A percentile compares a stretch with the other conserved stretches of the same genome.
Evolutionary conservation across 192 early-diverging fungal species (phyloP).

Genomic region (Diversispora epigaea): DNA sequence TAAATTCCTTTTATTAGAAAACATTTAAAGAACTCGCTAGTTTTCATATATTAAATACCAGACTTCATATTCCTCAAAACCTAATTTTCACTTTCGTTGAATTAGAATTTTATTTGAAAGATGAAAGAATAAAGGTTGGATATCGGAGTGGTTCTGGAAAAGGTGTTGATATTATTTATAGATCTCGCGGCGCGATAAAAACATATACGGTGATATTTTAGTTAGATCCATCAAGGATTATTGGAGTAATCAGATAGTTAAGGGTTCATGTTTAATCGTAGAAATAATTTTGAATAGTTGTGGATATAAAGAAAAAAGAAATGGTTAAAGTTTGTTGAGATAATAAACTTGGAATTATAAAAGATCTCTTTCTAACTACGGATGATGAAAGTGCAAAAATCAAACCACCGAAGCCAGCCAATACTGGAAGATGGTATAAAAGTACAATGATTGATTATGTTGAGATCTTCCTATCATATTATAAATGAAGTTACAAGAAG

Average conservation of each 20-base stretch:
- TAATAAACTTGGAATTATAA: too few species aligned
- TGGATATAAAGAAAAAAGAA: neutral
- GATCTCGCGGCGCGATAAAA: constrained; percentile 9
- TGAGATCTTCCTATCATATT: neutral
- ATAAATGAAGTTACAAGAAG: neutral
- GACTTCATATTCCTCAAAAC: too few species aligned
- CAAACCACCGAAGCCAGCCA: neutral
- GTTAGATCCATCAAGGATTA: constrained; percentile 36
- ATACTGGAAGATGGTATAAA: too few species aligned
- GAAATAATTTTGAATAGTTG: constrained; percentile 34
- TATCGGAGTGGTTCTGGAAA: too few species aligned
- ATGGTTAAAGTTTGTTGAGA: constrained; percentile 22
- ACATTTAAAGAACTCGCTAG: too few species aligned
- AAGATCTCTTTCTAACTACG: too few species aligned
- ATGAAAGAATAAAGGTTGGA: too few species aligned
- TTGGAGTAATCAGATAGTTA: constrained; percentile 31
- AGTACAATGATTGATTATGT: neutral
- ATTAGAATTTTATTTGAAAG: too few species aligned
- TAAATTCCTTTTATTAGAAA: too few species aligned
- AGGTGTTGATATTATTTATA: constrained; percentile 41
- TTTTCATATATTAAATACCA: too few species aligned
- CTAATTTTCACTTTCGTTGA: too few species aligned
- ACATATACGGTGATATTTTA: constrained; percentile 39
- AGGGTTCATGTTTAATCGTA: constrained; percentile 40
- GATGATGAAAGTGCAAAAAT: neutral